phyloP scores from a whole-genome alignment of 2,329 filamentous ascomycete species.

The Polytolypa hystricis region DNA sequence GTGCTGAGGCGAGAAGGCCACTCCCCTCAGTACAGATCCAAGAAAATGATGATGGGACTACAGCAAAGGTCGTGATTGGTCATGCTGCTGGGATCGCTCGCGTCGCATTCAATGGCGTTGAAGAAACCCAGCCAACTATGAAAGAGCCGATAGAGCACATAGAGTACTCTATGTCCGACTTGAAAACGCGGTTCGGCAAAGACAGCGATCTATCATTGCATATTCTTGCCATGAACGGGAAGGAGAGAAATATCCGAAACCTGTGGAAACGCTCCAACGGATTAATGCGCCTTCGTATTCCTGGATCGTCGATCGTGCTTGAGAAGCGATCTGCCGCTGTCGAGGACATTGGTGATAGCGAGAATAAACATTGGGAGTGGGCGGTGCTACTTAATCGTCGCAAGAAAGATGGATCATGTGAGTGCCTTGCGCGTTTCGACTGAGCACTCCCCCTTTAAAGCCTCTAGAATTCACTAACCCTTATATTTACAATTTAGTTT shows the following conservation, averaged over 20 bases:
- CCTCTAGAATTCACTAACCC: no score
- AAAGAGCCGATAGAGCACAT: conserved; percentile 12
- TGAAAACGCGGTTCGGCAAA: conserved; percentile 24
- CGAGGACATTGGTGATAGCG: no score
- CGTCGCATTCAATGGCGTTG: conserved; percentile 18
- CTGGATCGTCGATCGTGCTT: conserved; percentile 28
- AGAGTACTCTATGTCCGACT: conserved; percentile 16
- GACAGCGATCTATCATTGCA: conserved; percentile 21
- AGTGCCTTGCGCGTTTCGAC: no score
- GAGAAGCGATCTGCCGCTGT: conserved; percentile 30
- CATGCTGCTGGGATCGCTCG: conserved; percentile 19
- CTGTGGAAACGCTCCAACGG: conserved; percentile 25
- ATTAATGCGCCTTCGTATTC: conserved; percentile 27
- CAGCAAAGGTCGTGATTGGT: conserved; percentile 13
- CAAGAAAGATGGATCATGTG: no score
- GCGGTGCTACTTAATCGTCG: no score
- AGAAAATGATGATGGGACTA: not conserved
- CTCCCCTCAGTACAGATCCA: not conserved
- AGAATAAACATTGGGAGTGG: no score
- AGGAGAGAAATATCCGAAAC: conserved; percentile 20
- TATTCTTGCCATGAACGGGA: conserved; percentile 33
- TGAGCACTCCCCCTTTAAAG: no score
- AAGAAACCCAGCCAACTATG: conserved; percentile 13
- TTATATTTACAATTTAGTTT: no score
- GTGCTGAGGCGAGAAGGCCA: not conserved